Evolutionary conservation across 2,329 filamentous ascomycete genomes (phyloP), one percentile per base, ranked within the genome.

Genomic region (Aspergillus sp.): DNA sequence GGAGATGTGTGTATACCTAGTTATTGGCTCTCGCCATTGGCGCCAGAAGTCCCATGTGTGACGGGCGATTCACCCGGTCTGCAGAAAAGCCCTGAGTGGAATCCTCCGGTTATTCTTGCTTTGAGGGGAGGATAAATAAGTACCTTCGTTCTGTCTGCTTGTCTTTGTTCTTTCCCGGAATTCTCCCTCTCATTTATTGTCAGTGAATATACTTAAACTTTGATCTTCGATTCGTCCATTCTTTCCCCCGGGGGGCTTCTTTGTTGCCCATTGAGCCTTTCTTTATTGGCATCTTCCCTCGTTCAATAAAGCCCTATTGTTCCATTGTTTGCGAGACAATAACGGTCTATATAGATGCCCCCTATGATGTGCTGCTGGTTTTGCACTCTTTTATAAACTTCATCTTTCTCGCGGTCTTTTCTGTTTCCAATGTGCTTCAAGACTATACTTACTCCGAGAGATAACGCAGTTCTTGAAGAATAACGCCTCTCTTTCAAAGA

Each of bases 371-470:
- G 19, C 19, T 19, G 19, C 19, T 19, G 19, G 19, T 19, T 19
- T 19, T 19, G 19, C 19, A 19, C 19, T 19, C 19, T 19, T 19
- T 19, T 28, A 26, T 19, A 7, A 26, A 39, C 27, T 39, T 7
- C 12, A 19, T 39, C 6, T 8, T 8, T 39, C 6, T 8, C 8
- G 12, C 27, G 12, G 19, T 19, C 26, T 26, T 39, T 8, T 39
- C 26, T 8, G 19, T 2, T 10, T 28, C 48, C 42, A 34, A 26
- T 41, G 48, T 51, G 42, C 26, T 41, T 41, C 27, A 26, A 9
- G 39, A 8, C 6, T 32, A 39, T 12, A 49, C 39, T 49, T 32
- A 54, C 42, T 39, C 33, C 7, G 9, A 47, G 39, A 44, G 36
- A 33, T 10, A 43, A 29, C 44, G 7, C 30, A 33, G 19, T 40